A percentile compares a stretch with the other conserved stretches of the same genome.
These are phyloP conservation scores for Adiantum capillusveneris DNA, from an alignment of 75 land plant genomes.

Conservation along the genomic window DNA sequence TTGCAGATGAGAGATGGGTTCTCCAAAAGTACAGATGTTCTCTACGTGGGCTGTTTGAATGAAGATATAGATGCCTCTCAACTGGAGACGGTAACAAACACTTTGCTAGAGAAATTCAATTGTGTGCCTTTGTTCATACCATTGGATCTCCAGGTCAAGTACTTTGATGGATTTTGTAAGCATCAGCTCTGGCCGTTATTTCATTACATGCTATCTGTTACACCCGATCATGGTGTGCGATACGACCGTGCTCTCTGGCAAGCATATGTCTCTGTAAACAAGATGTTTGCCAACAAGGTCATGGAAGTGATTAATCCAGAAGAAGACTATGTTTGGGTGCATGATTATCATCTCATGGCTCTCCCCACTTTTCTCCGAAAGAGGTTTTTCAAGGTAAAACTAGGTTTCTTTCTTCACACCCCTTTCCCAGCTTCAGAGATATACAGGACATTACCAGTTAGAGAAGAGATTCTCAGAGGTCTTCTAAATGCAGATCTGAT, in stretches of 20 bases:
- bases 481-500: conserved; percentile 32
- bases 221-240: conserved; percentile 21
- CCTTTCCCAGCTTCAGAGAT: conserved; percentile 49
- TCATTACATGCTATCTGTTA: conserved; percentile 54
- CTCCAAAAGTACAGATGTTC: conserved; percentile 30
- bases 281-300: conserved; percentile 28
- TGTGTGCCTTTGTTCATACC: conserved; percentile 58
- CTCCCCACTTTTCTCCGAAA: conserved; percentile 41
- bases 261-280: conserved; percentile 39
- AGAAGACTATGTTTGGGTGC: conserved; percentile 39
- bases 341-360: conserved; percentile 48
- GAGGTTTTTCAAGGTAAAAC: conserved; percentile 29
- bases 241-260: conserved; percentile 39
- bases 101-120: conserved; percentile 43
- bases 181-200: conserved; percentile 72
- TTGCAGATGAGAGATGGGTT: conserved; percentile 56
- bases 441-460: conserved; percentile 32
- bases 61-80: conserved; percentile 37
- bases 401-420: conserved; percentile 45
- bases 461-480: conserved; percentile 29
- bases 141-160: conserved; percentile 32
- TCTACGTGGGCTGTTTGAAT: conserved; percentile 56
- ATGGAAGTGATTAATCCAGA: conserved; percentile 33
- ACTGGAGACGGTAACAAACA: conserved; percentile 47
- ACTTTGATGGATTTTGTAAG: conserved; percentile 75